Conservation (phyloP, 441 rosid genomes). For the Erodium trifolium region DNA sequence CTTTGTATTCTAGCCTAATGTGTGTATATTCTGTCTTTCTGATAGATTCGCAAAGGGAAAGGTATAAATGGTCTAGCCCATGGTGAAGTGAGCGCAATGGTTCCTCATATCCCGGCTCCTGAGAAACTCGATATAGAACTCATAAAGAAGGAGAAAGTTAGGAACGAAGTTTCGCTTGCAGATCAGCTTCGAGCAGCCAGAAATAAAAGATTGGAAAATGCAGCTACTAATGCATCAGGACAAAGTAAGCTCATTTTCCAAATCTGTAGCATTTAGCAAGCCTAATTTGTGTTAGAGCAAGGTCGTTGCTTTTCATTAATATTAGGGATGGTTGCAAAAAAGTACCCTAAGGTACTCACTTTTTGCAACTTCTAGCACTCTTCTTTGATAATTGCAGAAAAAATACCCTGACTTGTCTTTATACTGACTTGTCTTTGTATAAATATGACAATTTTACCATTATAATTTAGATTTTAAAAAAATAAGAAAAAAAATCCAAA, state of each 20-base stretch:
- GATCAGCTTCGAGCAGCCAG: slow-evolving; percentile 77
- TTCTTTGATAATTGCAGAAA: no score
- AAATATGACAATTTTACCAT: no score
- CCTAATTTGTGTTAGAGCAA: not conserved
- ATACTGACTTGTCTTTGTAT: no score
- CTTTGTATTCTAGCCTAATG: not conserved
- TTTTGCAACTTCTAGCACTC: no score
- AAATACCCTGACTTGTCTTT: no score
- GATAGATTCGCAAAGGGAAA: slow-evolving; percentile 58
- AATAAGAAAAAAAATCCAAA: no score
- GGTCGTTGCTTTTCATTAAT: not conserved
- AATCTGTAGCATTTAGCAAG: not conserved
- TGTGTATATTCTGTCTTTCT: slow-evolving; percentile 12
- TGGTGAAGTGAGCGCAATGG: slow-evolving; percentile 21
- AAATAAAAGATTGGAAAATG: slow-evolving; percentile 36
- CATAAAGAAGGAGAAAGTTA: slow-evolving; percentile 43
- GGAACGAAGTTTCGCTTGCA: slow-evolving; percentile 50
- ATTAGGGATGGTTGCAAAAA: no score
- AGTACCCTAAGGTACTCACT: no score
- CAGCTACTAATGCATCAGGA: not conserved
- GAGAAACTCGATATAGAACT: slow-evolving; percentile 53
- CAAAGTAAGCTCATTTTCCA: slow-evolving; percentile 12
- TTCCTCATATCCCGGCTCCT: slow-evolving; percentile 36
- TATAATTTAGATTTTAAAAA: no score
- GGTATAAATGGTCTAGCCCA: slow-evolving; percentile 26